Conservation (phyloP, 1,139 yeast species). For the Pichia sp. region DNA sequence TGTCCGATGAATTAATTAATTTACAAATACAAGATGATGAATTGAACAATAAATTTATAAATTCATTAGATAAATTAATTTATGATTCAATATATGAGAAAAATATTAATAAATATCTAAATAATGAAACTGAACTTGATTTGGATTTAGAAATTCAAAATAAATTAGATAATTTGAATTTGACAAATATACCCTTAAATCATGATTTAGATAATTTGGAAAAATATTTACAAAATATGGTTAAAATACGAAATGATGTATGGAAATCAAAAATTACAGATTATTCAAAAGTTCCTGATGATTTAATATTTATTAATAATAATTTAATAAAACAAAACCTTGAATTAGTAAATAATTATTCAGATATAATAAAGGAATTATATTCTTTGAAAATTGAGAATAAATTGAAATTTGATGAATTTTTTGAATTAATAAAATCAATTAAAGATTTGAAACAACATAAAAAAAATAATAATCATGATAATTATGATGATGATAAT, state of each 20-base stretch:
- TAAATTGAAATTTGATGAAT: not conserved
- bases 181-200: not conserved
- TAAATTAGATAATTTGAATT: not conserved
- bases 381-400: not conserved
- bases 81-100: slow-evolving; percentile 10
- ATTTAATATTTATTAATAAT: not conserved
- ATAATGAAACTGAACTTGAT: not conserved
- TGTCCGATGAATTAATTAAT: not conserved
- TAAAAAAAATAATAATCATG: not conserved
- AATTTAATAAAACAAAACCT: not conserved
- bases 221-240: slow-evolving; percentile 2
- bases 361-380: not conserved
- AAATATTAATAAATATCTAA: not conserved
- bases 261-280: slow-evolving; percentile 4
- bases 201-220: not conserved
- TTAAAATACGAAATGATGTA: slow-evolving; percentile 10
- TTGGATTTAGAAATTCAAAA: slow-evolving; percentile 1
- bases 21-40: slow-evolving; percentile 18
- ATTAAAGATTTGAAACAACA: not conserved
- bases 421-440: not conserved
- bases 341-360: not conserved
- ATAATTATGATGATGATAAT: not conserved
- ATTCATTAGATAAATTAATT: slow-evolving; percentile 18
- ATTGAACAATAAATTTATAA: slow-evolving; percentile 15
- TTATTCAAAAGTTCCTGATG: not conserved